phyloP scores from a whole-genome alignment of 352 stramenopile genomes.

The Stramenopiles sp. region DNA sequence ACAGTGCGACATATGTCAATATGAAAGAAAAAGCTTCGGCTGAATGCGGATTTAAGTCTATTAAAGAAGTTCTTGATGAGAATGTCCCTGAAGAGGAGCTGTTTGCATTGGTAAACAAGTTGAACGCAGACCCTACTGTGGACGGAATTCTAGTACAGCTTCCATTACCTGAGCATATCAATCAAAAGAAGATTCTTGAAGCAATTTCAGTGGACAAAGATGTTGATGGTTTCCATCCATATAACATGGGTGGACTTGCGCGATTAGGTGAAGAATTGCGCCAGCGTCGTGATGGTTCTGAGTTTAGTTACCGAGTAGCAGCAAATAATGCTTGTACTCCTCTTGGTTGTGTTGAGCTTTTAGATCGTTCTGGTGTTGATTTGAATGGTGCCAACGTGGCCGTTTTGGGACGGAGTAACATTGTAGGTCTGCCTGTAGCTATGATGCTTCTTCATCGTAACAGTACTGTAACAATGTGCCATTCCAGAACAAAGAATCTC shows the following conservation, averaged over 20 bases:
- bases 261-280: conserved; percentile 32
- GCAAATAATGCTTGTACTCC: conserved; percentile 3
- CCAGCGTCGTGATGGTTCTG: no score
- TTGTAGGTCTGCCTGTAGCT: conserved; percentile 80
- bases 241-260: conserved; percentile 67
- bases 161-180: conserved; percentile 55
- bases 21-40: conserved; percentile 92
- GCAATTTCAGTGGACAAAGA: conserved; percentile 71
- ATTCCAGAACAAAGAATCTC: conserved; percentile 63
- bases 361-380: conserved; percentile 43
- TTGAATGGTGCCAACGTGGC: conserved; percentile 70
- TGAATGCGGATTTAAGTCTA: conserved; percentile 49
- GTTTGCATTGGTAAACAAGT: conserved; percentile 21
- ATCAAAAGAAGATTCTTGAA: conserved; percentile 59
- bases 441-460: conserved; percentile 72
- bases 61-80: conserved; percentile 33
- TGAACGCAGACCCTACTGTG: conserved; percentile 43
- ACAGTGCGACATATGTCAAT: conserved; percentile 75
- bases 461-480: conserved; percentile 84
- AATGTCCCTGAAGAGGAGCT: conserved; percentile 23
- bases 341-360: conserved; percentile 65
- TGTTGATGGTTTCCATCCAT: conserved; percentile 85
- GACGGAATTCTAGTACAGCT: conserved; percentile 88
- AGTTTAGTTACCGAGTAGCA: conserved; percentile 8
- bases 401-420: conserved; percentile 72